These are phyloP conservation scores for Sugiyamaella neomexicana DNA, from an alignment of 1,139 yeast species.

Conservation along the genomic window DNA sequence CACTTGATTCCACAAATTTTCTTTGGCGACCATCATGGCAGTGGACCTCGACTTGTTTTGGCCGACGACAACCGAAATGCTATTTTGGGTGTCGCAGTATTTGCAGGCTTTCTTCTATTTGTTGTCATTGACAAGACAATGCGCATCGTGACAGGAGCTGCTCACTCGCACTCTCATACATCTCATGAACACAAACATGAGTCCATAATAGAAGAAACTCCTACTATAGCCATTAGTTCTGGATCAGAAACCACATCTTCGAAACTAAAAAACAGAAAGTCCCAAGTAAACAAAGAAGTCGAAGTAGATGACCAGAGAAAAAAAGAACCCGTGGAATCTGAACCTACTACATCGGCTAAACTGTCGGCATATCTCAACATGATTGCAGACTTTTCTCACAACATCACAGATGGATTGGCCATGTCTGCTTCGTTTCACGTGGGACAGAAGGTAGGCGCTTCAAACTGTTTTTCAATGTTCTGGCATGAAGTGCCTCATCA, in stretches of 20 bases:
- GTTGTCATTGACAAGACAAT: slow-evolving; percentile 57
- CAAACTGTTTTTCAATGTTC: slow-evolving; percentile 64
- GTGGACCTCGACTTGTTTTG: slow-evolving; percentile 44
- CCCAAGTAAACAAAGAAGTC: slow-evolving; percentile 33
- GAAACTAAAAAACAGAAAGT: slow-evolving; percentile 32
- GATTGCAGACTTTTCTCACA: slow-evolving; percentile 66
- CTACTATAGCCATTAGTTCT: slow-evolving; percentile 2
- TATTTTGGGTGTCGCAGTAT: slow-evolving; percentile 53
- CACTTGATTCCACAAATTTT: slow-evolving; percentile 66
- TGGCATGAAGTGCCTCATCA: slow-evolving; percentile 77
- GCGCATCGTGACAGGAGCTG: slow-evolving; percentile 49
- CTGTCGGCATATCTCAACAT: slow-evolving; percentile 61
- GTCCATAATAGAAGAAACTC: too few relatives aligned
- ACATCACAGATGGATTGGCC: slow-evolving; percentile 70
- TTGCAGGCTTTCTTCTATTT: slow-evolving; percentile 57
- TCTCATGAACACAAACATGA: too few relatives aligned
- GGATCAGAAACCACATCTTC: slow-evolving; percentile 23
- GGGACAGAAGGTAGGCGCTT: slow-evolving; percentile 56
- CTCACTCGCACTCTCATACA: slow-evolving; percentile 35
- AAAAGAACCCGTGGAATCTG: background rate
- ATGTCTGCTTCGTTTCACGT: slow-evolving; percentile 64
- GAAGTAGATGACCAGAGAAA: slow-evolving; percentile 24
- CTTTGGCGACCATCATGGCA: slow-evolving; percentile 47
- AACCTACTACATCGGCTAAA: slow-evolving; percentile 30
- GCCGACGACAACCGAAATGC: slow-evolving; percentile 52